Conservation (phyloP, 345 rosid species). For the Conringia planisiliqua region DNA sequence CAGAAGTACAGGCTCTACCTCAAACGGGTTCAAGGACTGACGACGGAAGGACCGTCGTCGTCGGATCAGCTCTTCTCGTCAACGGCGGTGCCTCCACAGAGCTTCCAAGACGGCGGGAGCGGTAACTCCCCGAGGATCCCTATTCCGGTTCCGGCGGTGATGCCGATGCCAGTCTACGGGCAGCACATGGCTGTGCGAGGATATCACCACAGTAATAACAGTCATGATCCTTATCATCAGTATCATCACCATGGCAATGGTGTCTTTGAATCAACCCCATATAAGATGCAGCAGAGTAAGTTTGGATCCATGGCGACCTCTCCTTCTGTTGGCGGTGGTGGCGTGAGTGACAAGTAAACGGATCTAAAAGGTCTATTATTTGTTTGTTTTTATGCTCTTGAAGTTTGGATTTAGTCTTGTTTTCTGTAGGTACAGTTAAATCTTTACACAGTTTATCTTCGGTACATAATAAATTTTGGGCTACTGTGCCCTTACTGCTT, state of each 20-base stretch:
- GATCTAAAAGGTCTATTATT: not conserved
- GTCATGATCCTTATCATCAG: not conserved
- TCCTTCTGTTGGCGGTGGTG: conserved; percentile 35
- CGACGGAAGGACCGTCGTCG: conserved; percentile 46
- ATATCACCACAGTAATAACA: not conserved
- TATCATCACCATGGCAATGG: not conserved
- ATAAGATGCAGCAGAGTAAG: conserved; percentile 52
- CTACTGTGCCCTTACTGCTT: not conserved
- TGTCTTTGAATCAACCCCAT: conserved; percentile 45
- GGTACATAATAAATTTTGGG: not conserved
- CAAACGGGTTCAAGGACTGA: conserved; percentile 74
- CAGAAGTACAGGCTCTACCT: conserved; percentile 84
- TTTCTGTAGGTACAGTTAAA: not conserved
- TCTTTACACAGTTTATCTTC: not conserved
- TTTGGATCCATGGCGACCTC: conserved; percentile 41
- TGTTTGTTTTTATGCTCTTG: not conserved
- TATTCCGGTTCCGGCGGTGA: not conserved
- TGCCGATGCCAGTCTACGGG: conserved; percentile 42
- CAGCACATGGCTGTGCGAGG: conserved; percentile 42
- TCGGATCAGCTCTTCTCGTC: conserved; percentile 72
- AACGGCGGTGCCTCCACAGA: conserved; percentile 55
- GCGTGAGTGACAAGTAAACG: conserved; percentile 45
- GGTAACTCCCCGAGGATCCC: conserved; percentile 39
- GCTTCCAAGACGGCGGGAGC: conserved; percentile 41
- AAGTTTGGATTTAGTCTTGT: not conserved